Evolutionary conservation across 306 rosid genomes (phyloP), one percentile per base, ranked within the genome.

Genomic region (Cicer judaicum): DNA sequence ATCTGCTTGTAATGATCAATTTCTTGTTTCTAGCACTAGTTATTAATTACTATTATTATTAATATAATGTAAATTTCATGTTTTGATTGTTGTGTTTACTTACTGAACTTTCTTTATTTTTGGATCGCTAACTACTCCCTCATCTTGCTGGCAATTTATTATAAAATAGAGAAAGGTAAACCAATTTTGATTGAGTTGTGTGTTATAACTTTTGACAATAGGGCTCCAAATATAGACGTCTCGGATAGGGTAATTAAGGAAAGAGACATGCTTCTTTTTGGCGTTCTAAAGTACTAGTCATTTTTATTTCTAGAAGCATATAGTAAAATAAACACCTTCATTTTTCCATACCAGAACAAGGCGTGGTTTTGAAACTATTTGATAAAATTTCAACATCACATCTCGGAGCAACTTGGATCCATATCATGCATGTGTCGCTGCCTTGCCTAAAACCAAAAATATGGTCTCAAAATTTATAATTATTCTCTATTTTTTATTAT

Each of bases 181-280:
- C 75, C 67, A 55, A 64, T 57, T 64, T 70, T 39, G 78, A 47
- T 76, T 64, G 78, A 75, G 84, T 75, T 75, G 57, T 53, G 57
- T 63, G 55, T 19, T 70, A 14, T 69, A 46, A 63, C 81, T 81
- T 81, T 81, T 81, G 81, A 81, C 81, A 68, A 11, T 70, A 38
- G 8, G 24, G 65, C 15, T 63, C 64, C 70, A 76, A 76, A 49
- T 72, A 42, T 57, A 64, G 72, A 70, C 66, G 53, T 71, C 44
- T 11, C 24, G 2, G 5, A 12, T 8, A 5, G 49, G 70, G 8
- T 57, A 57, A n/a, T 39, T 14, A 70, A 42, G 52, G 68, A 52
- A 62, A 39, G 54, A 39, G 80, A 43, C 73, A 15, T 60, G 52
- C n/a, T 15, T 49, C 50, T 68, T 76, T 41, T 47, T 50, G 63